Percentiles rank a stretch among this genome's conserved stretches.
Evolutionary conservation across 192 early-diverging fungal species (phyloP).

Genomic region (Podila epigama): DNA sequence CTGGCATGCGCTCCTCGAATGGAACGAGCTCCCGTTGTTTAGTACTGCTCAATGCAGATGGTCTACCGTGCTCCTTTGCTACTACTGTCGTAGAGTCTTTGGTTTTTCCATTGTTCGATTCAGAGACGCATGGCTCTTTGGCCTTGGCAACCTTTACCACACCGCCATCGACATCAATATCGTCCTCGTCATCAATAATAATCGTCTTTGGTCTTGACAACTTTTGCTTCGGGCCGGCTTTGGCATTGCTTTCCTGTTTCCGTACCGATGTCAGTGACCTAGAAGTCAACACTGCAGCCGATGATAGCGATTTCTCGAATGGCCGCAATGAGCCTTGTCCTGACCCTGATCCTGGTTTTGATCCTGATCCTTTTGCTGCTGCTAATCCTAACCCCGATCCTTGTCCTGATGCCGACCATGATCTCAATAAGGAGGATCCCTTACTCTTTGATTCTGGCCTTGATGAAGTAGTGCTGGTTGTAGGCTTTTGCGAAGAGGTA

Average conservation of each 20-base stretch:
- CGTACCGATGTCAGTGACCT: background rate
- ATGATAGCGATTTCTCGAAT: too few species aligned
- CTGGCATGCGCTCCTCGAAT: constrained; percentile 39
- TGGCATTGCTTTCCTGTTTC: background rate
- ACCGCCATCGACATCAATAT: background rate
- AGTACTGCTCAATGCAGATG: background rate
- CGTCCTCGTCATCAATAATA: constrained; percentile 21
- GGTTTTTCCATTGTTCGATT: constrained; percentile 5
- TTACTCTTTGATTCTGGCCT: too few species aligned
- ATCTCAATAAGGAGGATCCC: too few species aligned
- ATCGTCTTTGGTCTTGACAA: constrained; percentile 1
- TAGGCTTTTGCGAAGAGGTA: too few species aligned
- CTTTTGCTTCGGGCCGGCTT: background rate
- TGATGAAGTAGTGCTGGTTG: too few species aligned
- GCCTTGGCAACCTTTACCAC: background rate
- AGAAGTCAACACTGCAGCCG: too few species aligned
- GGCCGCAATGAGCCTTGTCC: too few species aligned
- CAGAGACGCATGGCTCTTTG: background rate
- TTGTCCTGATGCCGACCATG: too few species aligned
- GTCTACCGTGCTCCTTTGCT: background rate
- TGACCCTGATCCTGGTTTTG: too few species aligned
- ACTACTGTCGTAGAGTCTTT: background rate
- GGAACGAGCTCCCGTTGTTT: background rate
- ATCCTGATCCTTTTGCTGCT: too few species aligned
- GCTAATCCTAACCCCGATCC: too few species aligned